Evolutionary conservation across 345 rosid species (phyloP).

Genomic region (Tarenaya hassleriana): DNA sequence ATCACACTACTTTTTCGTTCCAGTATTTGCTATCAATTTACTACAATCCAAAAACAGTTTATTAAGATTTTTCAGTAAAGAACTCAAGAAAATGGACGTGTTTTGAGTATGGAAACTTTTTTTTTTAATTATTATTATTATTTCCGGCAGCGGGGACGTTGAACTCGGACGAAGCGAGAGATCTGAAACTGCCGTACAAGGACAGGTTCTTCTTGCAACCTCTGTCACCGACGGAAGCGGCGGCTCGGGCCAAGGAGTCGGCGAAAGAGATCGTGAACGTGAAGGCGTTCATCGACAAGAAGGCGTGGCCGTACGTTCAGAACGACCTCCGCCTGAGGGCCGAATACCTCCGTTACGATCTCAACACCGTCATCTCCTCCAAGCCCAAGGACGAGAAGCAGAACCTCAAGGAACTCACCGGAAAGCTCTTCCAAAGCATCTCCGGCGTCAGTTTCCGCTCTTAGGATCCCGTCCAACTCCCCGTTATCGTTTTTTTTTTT

Average conservation of each 20-base stretch:
- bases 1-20: too few relatives aligned
- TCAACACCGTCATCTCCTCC: slow-evolving; percentile 71
- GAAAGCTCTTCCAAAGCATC: slow-evolving; percentile 67
- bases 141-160: slow-evolving; percentile 70
- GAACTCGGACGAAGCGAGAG: slow-evolving; percentile 86
- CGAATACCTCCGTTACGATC: slow-evolving; percentile 73
- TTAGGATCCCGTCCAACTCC: neutral
- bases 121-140: too few relatives aligned
- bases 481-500: too few relatives aligned
- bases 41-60: too few relatives aligned
- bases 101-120: too few relatives aligned
- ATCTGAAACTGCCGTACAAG: slow-evolving; percentile 43
- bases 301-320: slow-evolving; percentile 86
- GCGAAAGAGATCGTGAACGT: slow-evolving; percentile 75
- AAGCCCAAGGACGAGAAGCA: slow-evolving; percentile 74
- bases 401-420: slow-evolving; percentile 56
- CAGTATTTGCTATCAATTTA: too few relatives aligned
- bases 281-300: slow-evolving; percentile 71
- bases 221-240: slow-evolving; percentile 58
- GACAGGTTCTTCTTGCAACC: slow-evolving; percentile 72
- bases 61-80: too few relatives aligned
- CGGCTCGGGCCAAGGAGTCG: slow-evolving; percentile 72
- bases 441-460: slow-evolving; percentile 38
- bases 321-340: slow-evolving; percentile 80
- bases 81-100: too few relatives aligned